Percentiles rank a stretch among this genome's conserved stretches.
phyloP scores from a whole-genome alignment of 495 filamentous ascomycete genomes.

The Annulohypoxylon moriforme region DNA sequence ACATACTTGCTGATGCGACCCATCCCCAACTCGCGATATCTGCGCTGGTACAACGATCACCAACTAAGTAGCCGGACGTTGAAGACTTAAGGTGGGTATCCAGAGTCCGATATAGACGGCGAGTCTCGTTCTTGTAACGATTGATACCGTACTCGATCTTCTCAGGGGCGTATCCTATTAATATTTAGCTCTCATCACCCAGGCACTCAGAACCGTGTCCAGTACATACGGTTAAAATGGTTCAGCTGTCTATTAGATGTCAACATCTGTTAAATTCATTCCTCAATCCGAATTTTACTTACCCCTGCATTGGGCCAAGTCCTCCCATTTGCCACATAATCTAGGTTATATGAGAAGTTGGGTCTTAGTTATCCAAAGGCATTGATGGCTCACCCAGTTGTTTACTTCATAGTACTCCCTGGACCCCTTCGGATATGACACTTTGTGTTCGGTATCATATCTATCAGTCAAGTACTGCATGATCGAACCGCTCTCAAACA shows the following conservation, averaged over 20 bases:
- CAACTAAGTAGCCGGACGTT: conserved; percentile 77
- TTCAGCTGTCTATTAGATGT: conserved; percentile 69
- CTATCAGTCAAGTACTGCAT: conserved; percentile 76
- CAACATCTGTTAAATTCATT: conserved; percentile 10
- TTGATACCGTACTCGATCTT: conserved; percentile 86
- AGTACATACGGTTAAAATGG: conserved; percentile 75
- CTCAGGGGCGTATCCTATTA: conserved; percentile 78
- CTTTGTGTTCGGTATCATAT: conserved; percentile 73
- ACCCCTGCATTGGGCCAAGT: conserved; percentile 90
- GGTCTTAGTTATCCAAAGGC: not conserved
- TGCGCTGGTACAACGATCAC: conserved; percentile 82
- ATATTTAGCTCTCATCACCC: conserved; percentile 9
- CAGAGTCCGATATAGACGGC: conserved; percentile 82
- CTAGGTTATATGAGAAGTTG: conserved; percentile 35
- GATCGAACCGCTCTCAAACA: conserved; percentile 89
- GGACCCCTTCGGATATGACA: conserved; percentile 80
- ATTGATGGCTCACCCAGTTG: conserved; percentile 68
- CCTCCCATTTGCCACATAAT: conserved; percentile 72
- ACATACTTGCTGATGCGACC: conserved; percentile 63
- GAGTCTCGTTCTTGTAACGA: conserved; percentile 84
- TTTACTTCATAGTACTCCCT: conserved; percentile 82
- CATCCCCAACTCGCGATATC: conserved; percentile 87
- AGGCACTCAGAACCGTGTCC: not conserved
- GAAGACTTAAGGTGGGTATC: conserved; percentile 75
- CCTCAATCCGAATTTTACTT: conserved; percentile 31